Evolutionary conservation across 805 yeast genomes (phyloP).

Genomic region (Candida awuae): DNA sequence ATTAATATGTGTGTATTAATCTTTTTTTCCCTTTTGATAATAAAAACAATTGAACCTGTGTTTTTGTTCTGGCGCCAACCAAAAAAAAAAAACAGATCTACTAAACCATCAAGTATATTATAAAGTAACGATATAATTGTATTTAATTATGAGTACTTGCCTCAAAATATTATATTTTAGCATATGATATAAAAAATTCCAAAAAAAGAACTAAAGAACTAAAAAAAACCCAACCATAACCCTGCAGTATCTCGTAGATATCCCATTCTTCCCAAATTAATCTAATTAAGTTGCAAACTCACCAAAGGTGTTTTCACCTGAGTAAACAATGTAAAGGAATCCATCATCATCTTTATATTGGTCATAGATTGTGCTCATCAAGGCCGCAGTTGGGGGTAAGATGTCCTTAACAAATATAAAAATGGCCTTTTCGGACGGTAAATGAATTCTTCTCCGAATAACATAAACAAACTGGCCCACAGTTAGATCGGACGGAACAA

Average conservation of each 20-base stretch:
- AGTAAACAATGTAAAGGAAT: slow-evolving; percentile 87
- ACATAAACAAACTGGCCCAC: slow-evolving; percentile 98
- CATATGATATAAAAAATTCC: too few species aligned
- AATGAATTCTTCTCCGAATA: slow-evolving; percentile 88
- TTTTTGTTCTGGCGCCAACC: too few species aligned
- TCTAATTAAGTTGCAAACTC: slow-evolving; percentile 19
- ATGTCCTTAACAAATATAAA: slow-evolving; percentile 96
- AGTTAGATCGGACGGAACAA: slow-evolving; percentile 92
- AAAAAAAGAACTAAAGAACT: neutral
- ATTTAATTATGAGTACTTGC: too few species aligned
- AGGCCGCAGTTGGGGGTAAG: slow-evolving; percentile 95
- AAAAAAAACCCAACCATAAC: neutral
- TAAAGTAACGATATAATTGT: too few species aligned
- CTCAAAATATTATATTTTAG: too few species aligned
- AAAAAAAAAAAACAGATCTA: too few species aligned
- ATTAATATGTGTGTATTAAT: too few species aligned
- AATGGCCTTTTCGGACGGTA: slow-evolving; percentile 96
- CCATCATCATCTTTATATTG: slow-evolving; percentile 98
- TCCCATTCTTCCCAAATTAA: too few species aligned
- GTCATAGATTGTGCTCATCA: slow-evolving; percentile 90
- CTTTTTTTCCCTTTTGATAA: too few species aligned
- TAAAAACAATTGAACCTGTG: too few species aligned
- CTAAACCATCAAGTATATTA: neutral
- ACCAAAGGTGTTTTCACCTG: slow-evolving; percentile 98
- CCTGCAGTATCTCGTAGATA: too few species aligned